Evolutionary conservation across 768 basidiomycete species (phyloP), one percentile per base, ranked within the genome.

Genomic region (Pleurotus salmoneostramineus): DNA sequence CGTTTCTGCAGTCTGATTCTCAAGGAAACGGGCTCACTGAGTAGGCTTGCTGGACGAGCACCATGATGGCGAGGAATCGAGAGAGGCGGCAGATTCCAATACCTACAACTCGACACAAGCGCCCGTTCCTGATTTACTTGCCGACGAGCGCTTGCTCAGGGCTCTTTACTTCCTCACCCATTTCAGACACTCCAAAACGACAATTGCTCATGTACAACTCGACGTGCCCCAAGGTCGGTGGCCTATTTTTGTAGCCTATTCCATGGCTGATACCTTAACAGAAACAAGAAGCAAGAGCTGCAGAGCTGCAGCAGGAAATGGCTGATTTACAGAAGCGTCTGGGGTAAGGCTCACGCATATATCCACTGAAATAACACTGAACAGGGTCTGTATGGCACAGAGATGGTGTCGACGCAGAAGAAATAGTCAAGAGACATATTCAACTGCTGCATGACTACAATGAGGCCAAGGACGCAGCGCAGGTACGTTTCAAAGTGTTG

Each of bases 381-480:
- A 36, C 35, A 42, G 27, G 34, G 36, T 33, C 2, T 50, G 33
- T 42, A 21, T 17, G n/a, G 14, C 60, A 33, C 54, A 80, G 79
- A 35, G 69, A 67, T 55, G 56, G 68, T 45, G 76, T 77, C 58
- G 80, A 85, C 51, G 80, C 86, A 0, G 81, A 85, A 44, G 72
- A 71, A 50, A 81, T 88, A 6, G 82, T 88, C 21, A 83, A 84
- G 60, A 71, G 74, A 11, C 88, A 91, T 63, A 91, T 91, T 68
- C 81, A 80, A 62, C 74, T 89, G 3, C 72, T 91, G 36, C 91
- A 92, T 68, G 75, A 73, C 37, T 93, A 91, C 60, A 92, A 92
- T 60, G 91, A 92, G 67, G 82, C 88, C 6, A 92, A 92, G 66
- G 91, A 93, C 67, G 91, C 89, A 3, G 78, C 88, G 0, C 91